Conservation (phyloP, 1,284 basidiomycete genomes). For the Cystobasidium pallidum region DNA sequence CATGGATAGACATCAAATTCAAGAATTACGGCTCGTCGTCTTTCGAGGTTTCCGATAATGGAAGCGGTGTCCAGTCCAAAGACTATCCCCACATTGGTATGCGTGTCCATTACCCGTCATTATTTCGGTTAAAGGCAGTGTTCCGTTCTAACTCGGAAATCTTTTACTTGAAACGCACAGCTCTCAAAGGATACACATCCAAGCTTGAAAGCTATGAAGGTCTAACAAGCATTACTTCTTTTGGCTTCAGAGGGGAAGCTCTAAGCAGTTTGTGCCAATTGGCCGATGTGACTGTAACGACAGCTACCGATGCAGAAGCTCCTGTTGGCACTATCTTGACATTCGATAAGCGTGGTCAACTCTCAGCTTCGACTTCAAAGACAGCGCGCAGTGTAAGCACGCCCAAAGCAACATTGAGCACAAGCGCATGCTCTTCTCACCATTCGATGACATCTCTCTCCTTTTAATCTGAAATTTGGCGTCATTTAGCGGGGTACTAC, state of each 20-base stretch:
- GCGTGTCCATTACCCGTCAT: constrained; percentile 49
- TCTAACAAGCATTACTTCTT: constrained; percentile 75
- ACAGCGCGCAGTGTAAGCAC: constrained; percentile 44
- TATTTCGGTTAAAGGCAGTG: background rate
- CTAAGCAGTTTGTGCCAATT: constrained; percentile 89
- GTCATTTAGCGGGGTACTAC: constrained; percentile 81
- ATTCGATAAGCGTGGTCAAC: constrained; percentile 68
- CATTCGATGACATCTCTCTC: too few species aligned
- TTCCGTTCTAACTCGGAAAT: too few species aligned
- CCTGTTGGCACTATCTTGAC: constrained; percentile 79
- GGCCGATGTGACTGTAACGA: constrained; percentile 72
- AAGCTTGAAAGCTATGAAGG: constrained; percentile 80
- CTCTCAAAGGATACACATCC: constrained; percentile 90
- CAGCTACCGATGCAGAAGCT: constrained; percentile 69
- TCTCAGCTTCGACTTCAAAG: constrained; percentile 51
- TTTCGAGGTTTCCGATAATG: constrained; percentile 92
- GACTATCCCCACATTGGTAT: constrained; percentile 79
- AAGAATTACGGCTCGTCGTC: constrained; percentile 83
- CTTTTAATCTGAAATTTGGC: too few species aligned
- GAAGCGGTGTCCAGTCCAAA: constrained; percentile 74
- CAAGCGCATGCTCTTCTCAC: too few species aligned
- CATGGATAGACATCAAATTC: constrained; percentile 90
- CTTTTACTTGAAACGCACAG: constrained; percentile 61
- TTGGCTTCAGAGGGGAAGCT: constrained; percentile 96
- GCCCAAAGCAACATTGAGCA: constrained; percentile 50